These are phyloP conservation scores for Backusella westeae DNA, from an alignment of 192 early-diverging fungal genomes.

Conservation along the genomic window DNA sequence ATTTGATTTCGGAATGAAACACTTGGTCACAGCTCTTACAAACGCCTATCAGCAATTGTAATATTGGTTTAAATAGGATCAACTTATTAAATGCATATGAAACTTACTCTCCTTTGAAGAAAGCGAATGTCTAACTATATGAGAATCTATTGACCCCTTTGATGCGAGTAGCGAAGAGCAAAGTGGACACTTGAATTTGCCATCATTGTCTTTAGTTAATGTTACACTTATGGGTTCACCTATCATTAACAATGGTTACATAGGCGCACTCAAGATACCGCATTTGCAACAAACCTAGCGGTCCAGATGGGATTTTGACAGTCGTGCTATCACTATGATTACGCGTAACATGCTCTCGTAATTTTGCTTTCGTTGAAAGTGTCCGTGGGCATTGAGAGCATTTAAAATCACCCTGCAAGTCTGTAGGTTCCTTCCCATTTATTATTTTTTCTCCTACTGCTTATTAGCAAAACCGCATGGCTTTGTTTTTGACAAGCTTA, in stretches of 20 bases:
- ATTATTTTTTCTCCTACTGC: neutral
- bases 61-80: neutral
- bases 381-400: neutral
- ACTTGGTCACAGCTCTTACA: neutral
- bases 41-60: neutral
- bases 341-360: neutral
- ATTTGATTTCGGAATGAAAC: neutral
- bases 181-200: neutral
- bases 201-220: neutral
- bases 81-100: neutral
- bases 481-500: neutral
- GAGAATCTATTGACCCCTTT: neutral
- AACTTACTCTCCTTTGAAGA: neutral
- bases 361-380: neutral
- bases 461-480: neutral
- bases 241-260: neutral
- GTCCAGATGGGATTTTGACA: neutral
- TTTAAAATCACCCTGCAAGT: neutral
- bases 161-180: neutral
- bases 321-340: neutral
- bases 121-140: neutral
- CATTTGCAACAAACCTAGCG: neutral
- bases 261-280: neutral
- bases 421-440: neutral
- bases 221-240: neutral